Evolutionary conservation across 2,329 filamentous ascomycete genomes (phyloP), one percentile per base, ranked within the genome.

Genomic region (Mycogone perniciosa): DNA sequence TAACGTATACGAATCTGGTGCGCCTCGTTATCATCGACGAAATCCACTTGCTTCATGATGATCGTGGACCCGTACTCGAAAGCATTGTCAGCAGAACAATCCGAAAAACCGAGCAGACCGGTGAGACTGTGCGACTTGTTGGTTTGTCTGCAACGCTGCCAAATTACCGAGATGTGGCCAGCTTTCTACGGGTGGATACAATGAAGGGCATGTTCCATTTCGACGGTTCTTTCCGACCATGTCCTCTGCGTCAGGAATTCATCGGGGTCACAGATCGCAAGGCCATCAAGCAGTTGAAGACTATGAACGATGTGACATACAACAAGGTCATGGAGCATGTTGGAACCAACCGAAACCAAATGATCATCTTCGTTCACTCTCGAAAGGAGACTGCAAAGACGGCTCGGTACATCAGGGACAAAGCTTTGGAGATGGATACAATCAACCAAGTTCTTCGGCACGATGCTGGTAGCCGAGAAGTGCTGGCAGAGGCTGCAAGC

Each of bases 291-390:
- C 93, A 99, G 68, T 76, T 99, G 49, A 96, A 97, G 77, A 95
- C 88, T 1, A 99, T 99, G 93, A 99, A 99, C 64, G 93, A 99
- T 61, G 91, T 99, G 49, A 96, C 90, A 52, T 99, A 99, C 69
- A 95, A 85, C 57, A 99, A 99, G 69, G 91, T 96, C 30, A 81
- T 99, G 49, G 93, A 99, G 68, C 92, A 97, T 64, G 92, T 96
- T 31, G 93, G 93, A 6, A 85, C 86, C 53, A 86, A 95, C 63
- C 84, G 88, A 56, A 96, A 99, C 62, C 93, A 99, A 68, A 96
- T 99, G 91, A 82, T 99, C 37, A 96, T 99, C 53, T 99, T 99
- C 64, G 93, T 99, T 5, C 95, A 99, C 67, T 99, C 95, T 34
- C 81, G 93, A 61, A 99, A 99, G 65, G 95, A 99, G 69, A 99